These are phyloP conservation scores for Pythium scleroteichum DNA, from an alignment of 352 stramenopile genomes.

Conservation along the genomic window DNA sequence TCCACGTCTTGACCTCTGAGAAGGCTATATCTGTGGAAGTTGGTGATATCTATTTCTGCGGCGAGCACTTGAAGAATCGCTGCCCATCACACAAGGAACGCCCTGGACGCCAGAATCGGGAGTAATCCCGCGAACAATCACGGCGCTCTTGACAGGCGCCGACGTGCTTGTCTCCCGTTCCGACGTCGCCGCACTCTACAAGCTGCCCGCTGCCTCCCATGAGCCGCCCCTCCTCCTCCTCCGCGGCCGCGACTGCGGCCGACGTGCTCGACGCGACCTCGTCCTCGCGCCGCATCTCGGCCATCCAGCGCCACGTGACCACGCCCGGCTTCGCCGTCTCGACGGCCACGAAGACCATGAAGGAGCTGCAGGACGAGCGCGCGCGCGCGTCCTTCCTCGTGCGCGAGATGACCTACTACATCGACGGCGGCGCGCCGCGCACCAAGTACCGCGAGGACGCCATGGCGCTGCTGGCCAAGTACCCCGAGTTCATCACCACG, in stretches of 20 bases:
- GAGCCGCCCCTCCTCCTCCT: conserved; percentile 8
- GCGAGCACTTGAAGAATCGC: neutral
- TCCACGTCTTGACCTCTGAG: too few species aligned
- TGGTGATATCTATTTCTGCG: too few species aligned
- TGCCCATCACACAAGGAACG: neutral
- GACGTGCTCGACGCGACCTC: conserved; percentile 1
- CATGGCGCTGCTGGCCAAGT: conserved; percentile 50
- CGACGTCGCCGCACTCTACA: neutral
- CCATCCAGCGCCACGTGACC: conserved; percentile 53
- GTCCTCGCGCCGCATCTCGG: conserved; percentile 40
- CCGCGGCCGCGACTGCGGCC: neutral
- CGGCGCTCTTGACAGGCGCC: neutral
- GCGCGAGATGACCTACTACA: conserved; percentile 57
- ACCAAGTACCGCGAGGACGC: conserved; percentile 51
- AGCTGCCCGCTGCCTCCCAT: neutral
- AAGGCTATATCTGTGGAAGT: too few species aligned
- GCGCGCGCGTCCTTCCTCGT: conserved; percentile 46
- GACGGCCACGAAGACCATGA: conserved; percentile 38
- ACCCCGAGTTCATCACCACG: conserved; percentile 44
- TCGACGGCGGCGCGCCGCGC: conserved; percentile 50
- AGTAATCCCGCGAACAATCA: conserved; percentile 7
- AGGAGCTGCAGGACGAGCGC: conserved; percentile 56
- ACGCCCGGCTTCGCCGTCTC: conserved; percentile 37
- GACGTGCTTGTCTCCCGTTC: neutral
- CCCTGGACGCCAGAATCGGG: neutral